Percentiles rank a stretch among this genome's conserved stretches.
Evolutionary conservation across 352 stramenopile genomes (phyloP).

Genomic region (Pythium sukuiense): DNA sequence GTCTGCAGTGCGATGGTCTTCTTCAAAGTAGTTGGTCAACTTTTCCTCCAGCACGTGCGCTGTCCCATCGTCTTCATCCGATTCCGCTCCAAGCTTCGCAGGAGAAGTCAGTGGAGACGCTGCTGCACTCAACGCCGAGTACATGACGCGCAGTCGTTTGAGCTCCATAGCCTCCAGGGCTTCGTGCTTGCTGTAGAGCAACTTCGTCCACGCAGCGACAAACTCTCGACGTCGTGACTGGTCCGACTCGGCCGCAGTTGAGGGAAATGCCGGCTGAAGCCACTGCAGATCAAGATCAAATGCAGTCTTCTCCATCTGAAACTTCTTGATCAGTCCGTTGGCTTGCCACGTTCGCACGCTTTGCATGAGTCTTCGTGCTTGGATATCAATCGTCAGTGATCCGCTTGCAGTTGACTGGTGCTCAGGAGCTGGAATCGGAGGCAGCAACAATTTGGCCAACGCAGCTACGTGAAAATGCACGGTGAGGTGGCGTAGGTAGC

Average conservation of each 20-base stretch:
- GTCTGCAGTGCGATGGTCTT: conserved; percentile 28
- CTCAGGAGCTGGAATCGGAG: neutral
- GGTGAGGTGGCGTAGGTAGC: conserved; percentile 57
- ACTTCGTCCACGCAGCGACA: conserved; percentile 35
- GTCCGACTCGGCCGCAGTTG: neutral
- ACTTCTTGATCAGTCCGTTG: conserved; percentile 55
- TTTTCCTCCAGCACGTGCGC: conserved; percentile 34
- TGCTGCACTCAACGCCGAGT: conserved; percentile 41
- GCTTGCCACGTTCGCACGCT: conserved; percentile 48
- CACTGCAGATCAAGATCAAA: conserved; percentile 58
- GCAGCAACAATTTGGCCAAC: conserved; percentile 35
- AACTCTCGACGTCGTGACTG: conserved; percentile 10
- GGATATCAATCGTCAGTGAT: conserved; percentile 28
- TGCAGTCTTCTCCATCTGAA: conserved; percentile 47
- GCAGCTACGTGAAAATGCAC: conserved; percentile 62
- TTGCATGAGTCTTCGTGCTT: conserved; percentile 53
- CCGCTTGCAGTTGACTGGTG: conserved; percentile 6
- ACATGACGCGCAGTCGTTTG: conserved; percentile 52
- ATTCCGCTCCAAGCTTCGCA: conserved; percentile 11
- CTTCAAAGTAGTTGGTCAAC: conserved; percentile 68
- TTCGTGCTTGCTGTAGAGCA: conserved; percentile 63
- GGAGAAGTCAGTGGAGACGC: neutral
- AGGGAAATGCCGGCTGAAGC: neutral
- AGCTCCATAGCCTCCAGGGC: conserved; percentile 61
- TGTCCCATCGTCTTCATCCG: conserved; percentile 23